A percentile compares a stretch with the other conserved stretches of the same genome.
Conservation (phyloP, 2,329 filamentous ascomycete species). For the Metarhizium brunneum region DNA sequence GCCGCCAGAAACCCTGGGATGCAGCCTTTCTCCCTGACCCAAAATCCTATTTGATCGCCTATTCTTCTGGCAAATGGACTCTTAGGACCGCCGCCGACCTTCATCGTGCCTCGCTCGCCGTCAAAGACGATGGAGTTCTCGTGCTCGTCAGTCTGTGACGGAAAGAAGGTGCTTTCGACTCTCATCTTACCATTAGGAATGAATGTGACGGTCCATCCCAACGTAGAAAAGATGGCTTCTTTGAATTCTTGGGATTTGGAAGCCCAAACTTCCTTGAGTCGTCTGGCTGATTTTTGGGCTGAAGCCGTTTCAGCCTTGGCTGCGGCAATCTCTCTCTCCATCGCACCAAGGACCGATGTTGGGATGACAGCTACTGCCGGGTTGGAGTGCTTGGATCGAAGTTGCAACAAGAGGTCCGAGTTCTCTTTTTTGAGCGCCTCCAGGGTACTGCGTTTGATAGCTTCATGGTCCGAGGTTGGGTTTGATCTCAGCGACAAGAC, state of each 20-base stretch:
- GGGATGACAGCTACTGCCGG: constrained; percentile 59
- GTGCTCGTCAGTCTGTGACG: constrained; percentile 58
- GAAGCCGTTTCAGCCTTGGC: constrained; percentile 60
- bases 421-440: constrained; percentile 75
- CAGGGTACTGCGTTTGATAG: constrained; percentile 74
- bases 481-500: constrained; percentile 85
- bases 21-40: constrained; percentile 88
- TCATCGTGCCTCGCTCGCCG: constrained; percentile 94
- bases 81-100: constrained; percentile 82
- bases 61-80: constrained; percentile 83
- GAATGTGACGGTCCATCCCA: constrained; percentile 93
- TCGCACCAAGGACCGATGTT: constrained; percentile 62
- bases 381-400: constrained; percentile 37
- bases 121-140: constrained; percentile 76
- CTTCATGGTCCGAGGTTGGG: constrained; percentile 77
- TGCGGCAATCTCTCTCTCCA: constrained; percentile 66
- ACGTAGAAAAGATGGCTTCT: constrained; percentile 81
- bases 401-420: constrained; percentile 65
- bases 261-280: constrained; percentile 87
- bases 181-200: constrained; percentile 95
- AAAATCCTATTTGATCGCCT: constrained; percentile 80
- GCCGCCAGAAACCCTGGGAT: constrained; percentile 91
- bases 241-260: constrained; percentile 91
- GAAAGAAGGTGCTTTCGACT: constrained; percentile 78
- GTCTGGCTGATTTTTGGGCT: constrained; percentile 72